phyloP scores from a whole-genome alignment of 192 early-diverging fungal genomes.

The Geosiphon pyriformis region DNA sequence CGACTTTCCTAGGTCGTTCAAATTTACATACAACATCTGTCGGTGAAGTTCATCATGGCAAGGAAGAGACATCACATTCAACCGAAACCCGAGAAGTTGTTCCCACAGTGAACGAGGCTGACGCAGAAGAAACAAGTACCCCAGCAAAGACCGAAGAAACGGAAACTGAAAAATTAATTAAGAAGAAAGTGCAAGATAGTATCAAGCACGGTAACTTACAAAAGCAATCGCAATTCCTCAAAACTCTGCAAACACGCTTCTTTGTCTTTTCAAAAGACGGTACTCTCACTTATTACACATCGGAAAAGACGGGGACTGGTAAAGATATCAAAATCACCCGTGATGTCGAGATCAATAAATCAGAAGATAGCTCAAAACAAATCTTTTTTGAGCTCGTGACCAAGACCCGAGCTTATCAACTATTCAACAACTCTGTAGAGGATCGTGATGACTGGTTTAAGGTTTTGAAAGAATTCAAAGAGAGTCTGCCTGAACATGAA shows the following conservation, averaged over 20 bases:
- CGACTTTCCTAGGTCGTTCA: not conserved
- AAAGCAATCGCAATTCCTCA: not conserved
- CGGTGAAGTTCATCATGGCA: not conserved
- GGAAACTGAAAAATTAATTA: not conserved
- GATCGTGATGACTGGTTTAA: not conserved
- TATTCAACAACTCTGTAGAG: not conserved
- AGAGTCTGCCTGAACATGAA: not conserved
- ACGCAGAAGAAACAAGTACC: not conserved
- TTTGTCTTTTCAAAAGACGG: conserved; percentile 6
- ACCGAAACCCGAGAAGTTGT: not conserved
- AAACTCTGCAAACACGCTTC: not conserved
- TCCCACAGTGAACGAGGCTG: not conserved
- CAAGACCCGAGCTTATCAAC: not conserved
- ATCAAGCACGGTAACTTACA: not conserved
- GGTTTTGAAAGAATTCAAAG: not conserved
- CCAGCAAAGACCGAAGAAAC: not conserved
- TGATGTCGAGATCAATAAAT: not conserved
- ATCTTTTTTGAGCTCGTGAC: not conserved
- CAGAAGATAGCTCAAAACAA: not conserved
- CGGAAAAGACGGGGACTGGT: not conserved
- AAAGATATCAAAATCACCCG: not conserved
- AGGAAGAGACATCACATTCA: not conserved
- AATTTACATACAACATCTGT: not conserved
- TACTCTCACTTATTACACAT: not conserved
- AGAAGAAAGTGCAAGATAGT: not conserved